These are phyloP conservation scores for Brachypodium distachyon DNA, from an alignment of 202 grass and related monocot genomes.

Conservation along the genomic window DNA sequence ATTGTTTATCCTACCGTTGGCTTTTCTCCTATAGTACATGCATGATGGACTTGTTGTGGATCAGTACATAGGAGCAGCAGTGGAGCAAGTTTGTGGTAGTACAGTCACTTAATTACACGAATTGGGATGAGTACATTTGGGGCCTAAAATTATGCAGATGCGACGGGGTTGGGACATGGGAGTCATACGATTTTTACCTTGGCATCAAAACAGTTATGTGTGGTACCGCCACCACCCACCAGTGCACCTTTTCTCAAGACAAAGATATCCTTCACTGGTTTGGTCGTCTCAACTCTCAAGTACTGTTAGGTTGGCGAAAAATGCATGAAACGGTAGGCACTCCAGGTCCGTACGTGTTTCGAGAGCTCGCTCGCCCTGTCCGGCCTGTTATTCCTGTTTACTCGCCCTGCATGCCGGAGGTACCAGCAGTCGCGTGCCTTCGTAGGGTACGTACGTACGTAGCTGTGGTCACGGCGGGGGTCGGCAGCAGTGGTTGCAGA, in stretches of 20 bases:
- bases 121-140: too few species aligned
- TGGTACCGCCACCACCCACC: too few species aligned
- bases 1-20: neutral
- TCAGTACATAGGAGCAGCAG: too few species aligned
- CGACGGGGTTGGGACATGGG: too few species aligned
- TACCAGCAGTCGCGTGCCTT: neutral
- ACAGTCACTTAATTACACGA: too few species aligned
- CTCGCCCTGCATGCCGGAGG: neutral
- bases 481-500: conserved; percentile 7
- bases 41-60: neutral
- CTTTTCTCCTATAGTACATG: neutral
- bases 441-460: too few species aligned
- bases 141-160: too few species aligned
- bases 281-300: neutral
- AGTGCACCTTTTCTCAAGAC: neutral
- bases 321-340: neutral
- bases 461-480: conserved; percentile 23
- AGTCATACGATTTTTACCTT: too few species aligned
- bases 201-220: neutral
- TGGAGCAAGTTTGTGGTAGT: too few species aligned
- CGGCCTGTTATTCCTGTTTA: neutral
- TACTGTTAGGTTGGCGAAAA: neutral
- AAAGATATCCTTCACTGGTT: neutral
- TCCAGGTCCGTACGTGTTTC: neutral
- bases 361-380: neutral